Evolutionary conservation across 768 basidiomycete genomes (phyloP).

Genomic region (Mycena floridula): DNA sequence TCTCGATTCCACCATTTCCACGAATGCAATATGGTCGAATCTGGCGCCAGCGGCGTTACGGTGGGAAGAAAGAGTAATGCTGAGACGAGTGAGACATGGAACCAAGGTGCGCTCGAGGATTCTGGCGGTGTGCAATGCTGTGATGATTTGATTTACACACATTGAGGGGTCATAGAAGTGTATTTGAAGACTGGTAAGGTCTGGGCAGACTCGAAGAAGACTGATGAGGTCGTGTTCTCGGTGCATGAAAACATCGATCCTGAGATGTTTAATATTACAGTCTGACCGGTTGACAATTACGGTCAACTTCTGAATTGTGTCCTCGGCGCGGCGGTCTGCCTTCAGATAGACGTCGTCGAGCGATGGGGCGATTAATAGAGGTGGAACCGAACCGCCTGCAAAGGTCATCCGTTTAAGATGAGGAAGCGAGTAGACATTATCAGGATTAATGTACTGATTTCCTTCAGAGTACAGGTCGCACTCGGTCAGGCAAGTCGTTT

Average conservation of each 20-base stretch:
- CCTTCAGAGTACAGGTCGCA: neutral
- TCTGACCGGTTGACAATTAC: neutral
- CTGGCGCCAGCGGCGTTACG: neutral
- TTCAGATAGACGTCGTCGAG: neutral
- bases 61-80: neutral
- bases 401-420: neutral
- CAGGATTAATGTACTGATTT: neutral
- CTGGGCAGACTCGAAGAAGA: neutral
- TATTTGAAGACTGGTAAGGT: neutral
- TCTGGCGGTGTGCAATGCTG: neutral
- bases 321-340: neutral
- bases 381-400: neutral
- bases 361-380: neutral
- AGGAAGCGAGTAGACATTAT: neutral
- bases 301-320: neutral
- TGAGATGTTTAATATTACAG: neutral
- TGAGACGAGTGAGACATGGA: neutral
- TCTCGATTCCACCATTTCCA: neutral
- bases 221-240: neutral
- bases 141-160: neutral
- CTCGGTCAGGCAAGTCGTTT: constrained; percentile 1
- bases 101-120: neutral
- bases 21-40: neutral
- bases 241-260: neutral
- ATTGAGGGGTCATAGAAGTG: neutral